Evolutionary conservation across 108 stramenopile species (phyloP), one percentile per base, ranked within the genome.

Genomic region (Cyclotella sp.): DNA sequence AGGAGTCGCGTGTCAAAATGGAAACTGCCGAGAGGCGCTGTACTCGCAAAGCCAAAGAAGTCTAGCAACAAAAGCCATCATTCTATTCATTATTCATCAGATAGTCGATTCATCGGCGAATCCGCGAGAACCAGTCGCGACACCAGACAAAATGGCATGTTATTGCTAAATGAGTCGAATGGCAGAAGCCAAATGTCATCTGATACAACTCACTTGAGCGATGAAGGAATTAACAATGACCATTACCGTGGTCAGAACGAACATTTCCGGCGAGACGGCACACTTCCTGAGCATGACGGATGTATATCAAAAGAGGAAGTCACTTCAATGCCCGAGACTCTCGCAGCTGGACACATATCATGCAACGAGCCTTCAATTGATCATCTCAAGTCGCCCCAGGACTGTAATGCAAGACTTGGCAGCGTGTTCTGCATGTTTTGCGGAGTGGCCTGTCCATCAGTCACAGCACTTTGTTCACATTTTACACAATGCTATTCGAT

Each of bases 1-100:
- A 58, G 71, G 40, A 97, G 96, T 42, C 65, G 96, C 16, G 86
- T 93, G 72, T 95, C 96, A 21, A 93, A 95, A 67, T 99, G 97
- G 97, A 79, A 90, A 22, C 84, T 88, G 49, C 92, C 92, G 11
- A 72, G 81, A 28, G 86, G 78, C 13, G 81, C 74, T 0, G 54
- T 71, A 26, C 63, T 82, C 3, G 62, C 46, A 12, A 71, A 72
- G 43, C 1, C 62, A 26, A 70, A 70, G 41, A 53, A 57, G 60
- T 24, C 47, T 44, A 19, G 41, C 12, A 45, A 7, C 34, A 18
- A 15, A 46, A 49, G 19, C 41, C 14, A 52, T 26, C 24, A 57
- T 52, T 54, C 29, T 13, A 39, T 12, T 4, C 19, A 5, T 16
- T 21, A 14, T 15, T 39, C 60, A 39, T 2, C 30, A 3, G n/a